Base-by-base conservation (phyloP, 495 filamentous ascomycete genomes). In the Parathielavia appendiculata region DNA sequence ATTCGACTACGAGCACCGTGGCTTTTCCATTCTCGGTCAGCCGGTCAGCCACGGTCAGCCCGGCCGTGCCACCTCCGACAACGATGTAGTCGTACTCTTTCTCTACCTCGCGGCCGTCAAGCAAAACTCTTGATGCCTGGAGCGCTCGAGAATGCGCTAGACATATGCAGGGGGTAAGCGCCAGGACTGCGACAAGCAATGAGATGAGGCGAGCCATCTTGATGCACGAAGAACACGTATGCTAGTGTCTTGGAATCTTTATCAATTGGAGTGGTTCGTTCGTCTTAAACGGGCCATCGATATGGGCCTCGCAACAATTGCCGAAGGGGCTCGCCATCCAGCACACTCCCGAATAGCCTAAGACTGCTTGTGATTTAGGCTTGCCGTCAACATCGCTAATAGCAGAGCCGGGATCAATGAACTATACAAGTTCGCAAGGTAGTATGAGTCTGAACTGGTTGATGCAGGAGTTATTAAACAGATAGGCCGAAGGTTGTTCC, bases 41-140 rank as follows among this genome's bases (percentile, higher is more conserved):
- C 12, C 83, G 71, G 35, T 76, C 71, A 2, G 89, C 91, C 67
- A 96, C 87, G 49, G 92, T 89, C 72, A 91, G 90, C 49, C 91
- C 91, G 4, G 91, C 90, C 22, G 91, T 95, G 63, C 91, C 91
- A 47, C 90, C 91, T 56, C 90, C 91, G 8, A 95, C 81, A 63
- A 95, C 86, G 59, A 96, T 75, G 68, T 91, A 95, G 76, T 96
- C 91, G 73, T 86, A 95, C 5, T 65, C 48, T 20, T 44, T 14
- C 2, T 63, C 51, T 30, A 57, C 52, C 17, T 62, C 51, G 16
- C 53, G 36, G n/a, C 35, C 35, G 20, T 55, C 20, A n/a, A 59
- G 17, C 5, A 63, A 43, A 13, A 64, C 55, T 7, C 20, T 59
- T 16, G 60, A 41, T 10, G 57, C 39, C n/a, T 30, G 40, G 22